Percentiles rank a stretch among this genome's conserved stretches.
phyloP scores from a whole-genome alignment of 2,329 filamentous ascomycete genomes.

The Claviceps digitariae region DNA sequence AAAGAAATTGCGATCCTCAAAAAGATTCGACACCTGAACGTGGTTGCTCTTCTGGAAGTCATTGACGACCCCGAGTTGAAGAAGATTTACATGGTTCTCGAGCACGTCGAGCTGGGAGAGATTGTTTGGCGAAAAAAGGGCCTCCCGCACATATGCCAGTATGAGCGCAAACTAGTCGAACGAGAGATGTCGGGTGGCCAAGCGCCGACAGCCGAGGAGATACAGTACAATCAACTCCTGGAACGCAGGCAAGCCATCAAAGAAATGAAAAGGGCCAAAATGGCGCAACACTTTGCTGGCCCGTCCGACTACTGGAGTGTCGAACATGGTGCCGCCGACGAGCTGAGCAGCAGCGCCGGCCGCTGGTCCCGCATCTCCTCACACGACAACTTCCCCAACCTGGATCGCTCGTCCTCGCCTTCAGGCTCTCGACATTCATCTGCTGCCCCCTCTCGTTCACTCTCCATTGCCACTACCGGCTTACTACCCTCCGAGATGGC shows the following conservation, averaged over 20 bases:
- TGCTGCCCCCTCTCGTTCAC: constrained; percentile 31
- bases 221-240: constrained; percentile 44
- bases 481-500: constrained; percentile 20
- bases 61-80: constrained; percentile 93
- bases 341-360: constrained; percentile 28
- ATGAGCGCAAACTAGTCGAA: constrained; percentile 72
- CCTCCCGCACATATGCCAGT: constrained; percentile 64
- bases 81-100: constrained; percentile 96
- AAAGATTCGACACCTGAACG: constrained; percentile 94
- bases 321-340: constrained; percentile 56
- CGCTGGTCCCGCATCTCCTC: constrained; percentile 29
- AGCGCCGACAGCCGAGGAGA: constrained; percentile 43
- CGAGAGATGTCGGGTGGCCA: constrained; percentile 52
- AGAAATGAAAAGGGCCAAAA: constrained; percentile 42
- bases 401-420: constrained; percentile 23
- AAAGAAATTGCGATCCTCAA: constrained; percentile 96
- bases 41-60: constrained; percentile 88
- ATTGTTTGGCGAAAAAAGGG: constrained; percentile 90
- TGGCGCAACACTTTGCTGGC: constrained; percentile 33
- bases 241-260: constrained; percentile 45
- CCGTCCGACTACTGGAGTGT: constrained; percentile 67
- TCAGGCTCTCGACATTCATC: constrained; percentile 30
- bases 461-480: constrained; percentile 29
- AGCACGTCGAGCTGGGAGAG: constrained; percentile 89
- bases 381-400: constrained; percentile 24